phyloP scores from a whole-genome alignment of 1,284 basidiomycete genomes.

The Rhizoctonia solani region DNA sequence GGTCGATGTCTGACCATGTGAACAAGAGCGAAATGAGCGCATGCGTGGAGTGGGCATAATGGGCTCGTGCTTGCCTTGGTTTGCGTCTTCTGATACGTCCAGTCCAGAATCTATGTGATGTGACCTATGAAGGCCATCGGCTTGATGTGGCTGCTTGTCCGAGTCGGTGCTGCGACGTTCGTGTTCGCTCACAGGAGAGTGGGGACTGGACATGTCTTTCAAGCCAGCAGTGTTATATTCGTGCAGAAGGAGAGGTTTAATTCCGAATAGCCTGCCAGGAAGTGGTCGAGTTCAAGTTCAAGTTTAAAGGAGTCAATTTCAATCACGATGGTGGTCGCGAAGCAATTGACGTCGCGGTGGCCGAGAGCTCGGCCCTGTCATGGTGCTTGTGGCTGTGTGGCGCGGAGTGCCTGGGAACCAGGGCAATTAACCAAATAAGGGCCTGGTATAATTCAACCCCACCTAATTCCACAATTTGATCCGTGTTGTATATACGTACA shows the following conservation, averaged over 20 bases:
- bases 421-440: constrained; percentile 1
- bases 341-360: too few species aligned
- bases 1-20: constrained; percentile 51
- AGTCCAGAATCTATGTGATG: constrained; percentile 24
- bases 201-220: too few species aligned
- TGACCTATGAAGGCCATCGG: constrained; percentile 6
- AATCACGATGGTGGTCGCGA: too few species aligned
- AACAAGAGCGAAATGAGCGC: constrained; percentile 19
- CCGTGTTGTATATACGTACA: too few species aligned
- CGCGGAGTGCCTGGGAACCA: constrained; percentile 19
- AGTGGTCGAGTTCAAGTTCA: too few species aligned
- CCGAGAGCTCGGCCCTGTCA: not conserved
- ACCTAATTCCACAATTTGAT: not conserved
- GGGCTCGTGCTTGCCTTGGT: constrained; percentile 26
- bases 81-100: constrained; percentile 25
- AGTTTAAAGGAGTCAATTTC: too few species aligned
- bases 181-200: too few species aligned
- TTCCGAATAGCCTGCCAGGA: too few species aligned
- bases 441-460: not conserved
- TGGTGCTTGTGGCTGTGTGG: constrained; percentile 25
- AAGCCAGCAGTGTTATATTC: too few species aligned
- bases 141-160: not conserved
- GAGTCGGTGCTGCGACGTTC: too few species aligned
- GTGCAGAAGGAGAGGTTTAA: too few species aligned
- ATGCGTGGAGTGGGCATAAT: too few species aligned